Percentiles rank a stretch among this genome's conserved stretches.
Conservation (phyloP, 345 rosid genomes). For the Rhizophora mangle region DNA sequence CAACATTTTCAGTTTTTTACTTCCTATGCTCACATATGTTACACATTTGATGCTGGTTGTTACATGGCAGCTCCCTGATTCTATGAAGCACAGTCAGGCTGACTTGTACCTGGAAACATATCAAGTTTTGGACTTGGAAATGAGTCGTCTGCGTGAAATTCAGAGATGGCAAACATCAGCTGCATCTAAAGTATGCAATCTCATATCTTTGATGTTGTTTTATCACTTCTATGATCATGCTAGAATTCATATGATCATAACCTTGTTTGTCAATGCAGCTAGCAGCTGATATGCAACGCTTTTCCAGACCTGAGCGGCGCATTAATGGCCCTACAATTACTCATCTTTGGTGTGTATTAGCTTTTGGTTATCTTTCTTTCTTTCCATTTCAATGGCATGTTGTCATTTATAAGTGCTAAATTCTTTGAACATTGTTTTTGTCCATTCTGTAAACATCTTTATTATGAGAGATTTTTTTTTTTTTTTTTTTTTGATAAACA, state of each 20-base stretch:
- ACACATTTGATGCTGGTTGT: slow-evolving; percentile 4
- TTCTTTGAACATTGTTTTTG: slow-evolving; percentile 6
- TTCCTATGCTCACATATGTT: not conserved
- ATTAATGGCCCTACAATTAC: slow-evolving; percentile 96
- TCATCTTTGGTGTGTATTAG: slow-evolving; percentile 68
- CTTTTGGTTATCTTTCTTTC: slow-evolving; percentile 4
- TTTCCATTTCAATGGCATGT: not conserved
- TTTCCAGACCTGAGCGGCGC: slow-evolving; percentile 94
- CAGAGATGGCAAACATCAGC: slow-evolving; percentile 98
- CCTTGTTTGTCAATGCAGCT: slow-evolving; percentile 56
- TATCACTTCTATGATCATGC: slow-evolving; percentile 2
- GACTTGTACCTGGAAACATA: slow-evolving; percentile 93
- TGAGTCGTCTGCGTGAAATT: slow-evolving; percentile 96
- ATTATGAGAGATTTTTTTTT: not conserved
- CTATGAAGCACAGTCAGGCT: slow-evolving; percentile 98
- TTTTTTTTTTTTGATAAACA: not conserved
- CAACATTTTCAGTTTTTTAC: not conserved
- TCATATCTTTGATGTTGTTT: not conserved
- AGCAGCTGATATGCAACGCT: slow-evolving; percentile 99
- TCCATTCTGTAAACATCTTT: not conserved
- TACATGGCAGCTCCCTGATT: slow-evolving; percentile 80
- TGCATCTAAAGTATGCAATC: slow-evolving; percentile 66
- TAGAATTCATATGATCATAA: not conserved
- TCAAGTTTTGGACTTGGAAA: slow-evolving; percentile 98
- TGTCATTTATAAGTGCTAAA: slow-evolving; percentile 9